Evolutionary conservation across 2,329 filamentous ascomycete genomes (phyloP), one percentile per base, ranked within the genome.

Genomic region (Xylariaceae sp.): DNA sequence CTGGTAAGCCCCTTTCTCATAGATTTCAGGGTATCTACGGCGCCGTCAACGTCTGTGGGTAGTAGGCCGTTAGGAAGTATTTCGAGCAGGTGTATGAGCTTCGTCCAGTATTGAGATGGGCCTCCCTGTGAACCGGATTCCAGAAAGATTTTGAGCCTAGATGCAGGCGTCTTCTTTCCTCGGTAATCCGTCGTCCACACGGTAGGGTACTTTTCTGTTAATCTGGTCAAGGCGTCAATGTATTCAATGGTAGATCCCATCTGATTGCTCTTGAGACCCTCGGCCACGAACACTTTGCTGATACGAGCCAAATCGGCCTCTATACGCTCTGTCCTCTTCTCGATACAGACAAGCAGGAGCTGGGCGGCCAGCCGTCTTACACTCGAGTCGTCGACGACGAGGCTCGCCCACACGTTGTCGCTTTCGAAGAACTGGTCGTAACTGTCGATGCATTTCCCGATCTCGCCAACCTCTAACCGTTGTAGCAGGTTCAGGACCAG

Each of bases 111-210:
- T 8, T 71, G 74, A 3, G 71, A 64, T 0, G 78, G 69, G 3
- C 84, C 83, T n/a, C 80, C 77, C 54, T 96, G 86, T 0, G 90
- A 94, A 3, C 92, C 90, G 52, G 81, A 85, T 46, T 85, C 81
- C 5, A 97, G 67, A 50, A 94, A 92, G 7, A 78, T 68, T 34
- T 76, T 74, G 3, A 98, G 62, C 15, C 82, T 65, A 3, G 67
- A 65, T 2, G 75, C 50, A 0, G 76, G 69, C 1, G 73, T 63
- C 40, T 73, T 76, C 47, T 78, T 75, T n/a, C 66, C 66, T 11
- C 59, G 65, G 3, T 76, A 44, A 63, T 71, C 42, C 61, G 74
- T 69, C 1, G 79, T 82, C 92, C 92, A 98, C 8, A 89, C 68
- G 12, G 78, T 71, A 1, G 87, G 81, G 34, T 81, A 73, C 9